Evolutionary conservation across 148 eudicot genomes (phyloP).

Genomic region (Camellia japonica): DNA sequence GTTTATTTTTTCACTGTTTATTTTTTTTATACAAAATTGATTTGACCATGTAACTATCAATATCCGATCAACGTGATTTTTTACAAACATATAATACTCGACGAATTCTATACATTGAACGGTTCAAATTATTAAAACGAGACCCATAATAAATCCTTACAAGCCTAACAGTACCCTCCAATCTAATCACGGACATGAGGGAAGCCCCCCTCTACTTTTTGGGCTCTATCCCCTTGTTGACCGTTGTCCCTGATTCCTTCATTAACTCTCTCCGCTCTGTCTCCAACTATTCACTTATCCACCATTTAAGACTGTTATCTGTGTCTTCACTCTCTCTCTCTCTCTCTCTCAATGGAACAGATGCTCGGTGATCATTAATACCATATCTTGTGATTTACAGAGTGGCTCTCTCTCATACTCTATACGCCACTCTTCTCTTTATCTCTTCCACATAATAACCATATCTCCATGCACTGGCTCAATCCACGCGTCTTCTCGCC

Average conservation of each 20-base stretch:
- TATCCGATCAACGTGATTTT: too few relatives aligned
- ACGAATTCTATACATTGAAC: too few relatives aligned
- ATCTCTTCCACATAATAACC: constrained; percentile 7
- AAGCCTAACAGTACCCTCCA: too few relatives aligned
- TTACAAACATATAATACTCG: too few relatives aligned
- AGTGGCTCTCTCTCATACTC: neutral
- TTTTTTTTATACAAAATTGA: too few relatives aligned
- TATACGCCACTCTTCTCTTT: neutral
- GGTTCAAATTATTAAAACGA: too few relatives aligned
- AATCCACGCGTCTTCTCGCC: too few relatives aligned
- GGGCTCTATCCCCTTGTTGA: constrained; percentile 20
- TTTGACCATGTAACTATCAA: too few relatives aligned
- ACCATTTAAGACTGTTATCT: neutral
- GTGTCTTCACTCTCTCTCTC: constrained; percentile 16
- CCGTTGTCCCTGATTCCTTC: constrained; percentile 14
- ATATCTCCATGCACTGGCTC: neutral
- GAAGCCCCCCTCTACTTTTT: neutral
- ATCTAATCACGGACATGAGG: too few relatives aligned
- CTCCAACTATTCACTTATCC: neutral
- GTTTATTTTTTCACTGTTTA: too few relatives aligned
- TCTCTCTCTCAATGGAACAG: constrained; percentile 36
- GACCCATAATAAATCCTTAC: too few relatives aligned
- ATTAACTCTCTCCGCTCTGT: neutral
- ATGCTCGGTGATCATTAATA: constrained; percentile 32
- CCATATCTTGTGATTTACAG: neutral